phyloP scores from a whole-genome alignment of 2,329 filamentous ascomycete genomes.

The Cercospora zeina region DNA sequence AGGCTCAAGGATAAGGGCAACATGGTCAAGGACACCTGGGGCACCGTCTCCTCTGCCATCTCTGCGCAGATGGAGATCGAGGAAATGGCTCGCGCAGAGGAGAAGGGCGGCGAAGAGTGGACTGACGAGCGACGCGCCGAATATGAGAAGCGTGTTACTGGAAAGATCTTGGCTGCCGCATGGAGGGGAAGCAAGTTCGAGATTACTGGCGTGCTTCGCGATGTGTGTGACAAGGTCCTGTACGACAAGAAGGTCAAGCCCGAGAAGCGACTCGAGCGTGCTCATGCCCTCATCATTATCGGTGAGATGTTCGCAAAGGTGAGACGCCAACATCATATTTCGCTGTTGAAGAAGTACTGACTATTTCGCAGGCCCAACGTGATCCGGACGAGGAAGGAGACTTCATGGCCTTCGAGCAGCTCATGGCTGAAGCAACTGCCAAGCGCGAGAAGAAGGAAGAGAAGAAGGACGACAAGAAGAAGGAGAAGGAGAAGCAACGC shows the following conservation, averaged over 20 bases:
- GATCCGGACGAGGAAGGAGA: constrained; percentile 96
- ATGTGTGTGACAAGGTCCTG: constrained; percentile 88
- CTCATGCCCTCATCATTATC: constrained; percentile 82
- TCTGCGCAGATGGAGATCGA: constrained; percentile 98
- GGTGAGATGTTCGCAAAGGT: constrained; percentile 90
- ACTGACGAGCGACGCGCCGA: constrained; percentile 96
- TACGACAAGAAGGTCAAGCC: constrained; percentile 76
- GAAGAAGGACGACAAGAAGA: constrained; percentile 60
- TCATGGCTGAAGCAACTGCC: constrained; percentile 91
- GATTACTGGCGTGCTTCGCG: constrained; percentile 91
- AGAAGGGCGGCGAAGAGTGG: constrained; percentile 94
- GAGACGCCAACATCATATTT: constrained; percentile 36
- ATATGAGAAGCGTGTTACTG: constrained; percentile 92
- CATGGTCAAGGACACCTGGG: constrained; percentile 97
- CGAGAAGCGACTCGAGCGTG: constrained; percentile 84
- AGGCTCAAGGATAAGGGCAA: constrained; percentile 95
- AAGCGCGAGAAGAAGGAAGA: constrained; percentile 87
- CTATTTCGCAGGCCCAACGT: constrained; percentile 67
- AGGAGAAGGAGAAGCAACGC: constrained; percentile 21
- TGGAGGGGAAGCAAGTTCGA: constrained; percentile 97
- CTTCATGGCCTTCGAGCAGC: constrained; percentile 97
- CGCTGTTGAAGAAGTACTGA: neutral
- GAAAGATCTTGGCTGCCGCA: constrained; percentile 94
- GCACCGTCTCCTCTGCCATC: constrained; percentile 92
- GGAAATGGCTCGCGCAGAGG: constrained; percentile 95